Evolutionary conservation across 2,329 filamentous ascomycete species (phyloP).

Genomic region (Penicillium sp.): DNA sequence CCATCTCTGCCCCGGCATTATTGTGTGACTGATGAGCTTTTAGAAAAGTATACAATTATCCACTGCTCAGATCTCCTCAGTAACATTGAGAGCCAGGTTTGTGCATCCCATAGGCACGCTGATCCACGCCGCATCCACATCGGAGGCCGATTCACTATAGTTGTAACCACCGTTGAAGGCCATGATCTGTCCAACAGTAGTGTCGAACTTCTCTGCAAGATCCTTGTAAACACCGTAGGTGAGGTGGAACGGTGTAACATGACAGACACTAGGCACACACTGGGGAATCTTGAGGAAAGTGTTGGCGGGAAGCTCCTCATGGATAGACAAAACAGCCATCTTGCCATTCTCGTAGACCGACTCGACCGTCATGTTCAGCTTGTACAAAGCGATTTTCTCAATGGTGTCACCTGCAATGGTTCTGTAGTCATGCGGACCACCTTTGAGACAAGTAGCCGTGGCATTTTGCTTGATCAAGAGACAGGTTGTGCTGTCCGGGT

Average conservation of each 20-base stretch:
- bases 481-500: constrained; percentile 5
- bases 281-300: constrained; percentile 12
- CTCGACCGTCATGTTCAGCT: constrained; percentile 7
- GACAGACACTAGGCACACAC: constrained; percentile 12
- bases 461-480: constrained; percentile 4
- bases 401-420: constrained; percentile 13
- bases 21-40: not conserved
- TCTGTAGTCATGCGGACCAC: constrained; percentile 10
- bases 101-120: constrained; percentile 9
- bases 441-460: constrained; percentile 4
- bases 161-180: constrained; percentile 14
- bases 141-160: constrained; percentile 4
- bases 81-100: not conserved
- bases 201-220: constrained; percentile 13
- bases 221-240: constrained; percentile 16
- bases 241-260: constrained; percentile 8
- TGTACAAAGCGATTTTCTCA: constrained; percentile 9
- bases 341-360: not conserved
- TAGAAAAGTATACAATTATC: not conserved
- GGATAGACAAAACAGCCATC: not conserved
- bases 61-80: not conserved
- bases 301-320: not conserved
- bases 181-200: constrained; percentile 17
- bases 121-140: constrained; percentile 9
- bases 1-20: no score